Base-by-base conservation (phyloP, 1,139 yeast species). In the Pneumocystis carinii region DNA sequence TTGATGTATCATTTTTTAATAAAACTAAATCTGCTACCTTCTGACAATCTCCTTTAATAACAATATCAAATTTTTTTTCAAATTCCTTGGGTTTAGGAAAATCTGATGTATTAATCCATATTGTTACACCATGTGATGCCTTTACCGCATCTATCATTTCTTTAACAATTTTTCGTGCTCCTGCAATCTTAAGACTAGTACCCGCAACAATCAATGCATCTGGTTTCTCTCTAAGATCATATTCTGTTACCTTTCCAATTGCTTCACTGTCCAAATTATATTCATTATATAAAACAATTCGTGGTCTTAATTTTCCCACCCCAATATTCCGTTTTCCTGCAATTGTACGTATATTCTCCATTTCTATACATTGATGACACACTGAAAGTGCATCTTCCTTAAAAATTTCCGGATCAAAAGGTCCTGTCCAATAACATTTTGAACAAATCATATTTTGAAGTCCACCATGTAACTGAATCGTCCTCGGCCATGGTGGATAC, bases 381-480 rank as follows among this genome's bases (percentile, higher is more conserved):
- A 82, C 83, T 0, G 90, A 90, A 63, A 84, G 78, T 59, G 74
- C 75, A 0, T 90, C 90, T 27, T 75, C 74, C 59, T 70, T 72
- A 61, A 79, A 79, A 70, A 77, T 77, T 39, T 79, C 79, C 19
- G 77, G 73, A 41, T 78, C 79, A 96, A 97, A 90, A 41, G 78
- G 77, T 68, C 77, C 83, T 35, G 75, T 75, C 59, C 77, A 71
- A 66, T 79, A 80, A 72, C 97, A 92, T 61, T 78, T 78, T 12
- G 89, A 85, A 72, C 96, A 89, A 35, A 85, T 76, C 64, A 92
- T 76, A 63, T 81, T 79, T 70, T 87, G 88, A 63, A 92, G 77
- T 72, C 89, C 90, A 1, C 98, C 98, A 71, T 92, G 98, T 56
- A 92, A 76, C 73, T 89, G 97, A 12, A 90, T 84, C 24, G 88